These are phyloP conservation scores for Pleurotus eryngii DNA, from an alignment of 768 basidiomycete species.

Conservation along the genomic window DNA sequence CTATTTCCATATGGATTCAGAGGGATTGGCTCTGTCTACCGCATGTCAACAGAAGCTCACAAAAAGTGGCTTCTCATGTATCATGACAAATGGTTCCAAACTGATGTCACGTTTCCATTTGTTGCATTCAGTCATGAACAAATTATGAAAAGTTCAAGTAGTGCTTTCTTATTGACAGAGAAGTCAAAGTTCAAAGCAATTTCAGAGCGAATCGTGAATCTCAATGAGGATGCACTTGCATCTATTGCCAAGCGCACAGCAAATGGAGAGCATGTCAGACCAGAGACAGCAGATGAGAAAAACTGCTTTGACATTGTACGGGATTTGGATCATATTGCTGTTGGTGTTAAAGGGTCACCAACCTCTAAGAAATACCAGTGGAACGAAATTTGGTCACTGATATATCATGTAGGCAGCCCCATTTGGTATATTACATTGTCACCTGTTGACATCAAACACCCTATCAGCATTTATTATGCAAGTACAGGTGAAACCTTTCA, in stretches of 20 bases:
- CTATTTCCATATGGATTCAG: constrained; percentile 39
- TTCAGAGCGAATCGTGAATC: constrained; percentile 12
- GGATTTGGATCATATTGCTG: constrained; percentile 32
- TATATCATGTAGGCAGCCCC: background rate
- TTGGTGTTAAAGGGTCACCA: constrained; percentile 24
- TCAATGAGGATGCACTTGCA: constrained; percentile 19
- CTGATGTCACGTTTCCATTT: no score
- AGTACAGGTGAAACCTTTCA: background rate
- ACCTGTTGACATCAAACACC: no score
- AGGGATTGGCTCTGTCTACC: constrained; percentile 17
- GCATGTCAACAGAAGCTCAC: constrained; percentile 17
- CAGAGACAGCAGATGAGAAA: constrained; percentile 28
- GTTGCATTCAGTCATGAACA: constrained; percentile 19
- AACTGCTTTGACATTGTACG: constrained; percentile 29
- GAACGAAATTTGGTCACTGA: background rate
- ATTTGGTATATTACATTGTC: no score
- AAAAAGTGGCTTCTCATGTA: constrained; percentile 28
- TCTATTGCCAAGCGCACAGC: constrained; percentile 16
- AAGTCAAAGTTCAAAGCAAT: constrained; percentile 24
- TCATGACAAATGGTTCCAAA: background rate
- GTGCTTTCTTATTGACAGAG: constrained; percentile 25
- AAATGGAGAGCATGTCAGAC: constrained; percentile 21
- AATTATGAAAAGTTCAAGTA: constrained; percentile 16
- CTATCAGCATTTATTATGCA: background rate
- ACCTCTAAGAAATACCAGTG: background rate